Evolutionary conservation across 2,329 filamentous ascomycete species (phyloP).

Genomic region (Bisporella sp.): DNA sequence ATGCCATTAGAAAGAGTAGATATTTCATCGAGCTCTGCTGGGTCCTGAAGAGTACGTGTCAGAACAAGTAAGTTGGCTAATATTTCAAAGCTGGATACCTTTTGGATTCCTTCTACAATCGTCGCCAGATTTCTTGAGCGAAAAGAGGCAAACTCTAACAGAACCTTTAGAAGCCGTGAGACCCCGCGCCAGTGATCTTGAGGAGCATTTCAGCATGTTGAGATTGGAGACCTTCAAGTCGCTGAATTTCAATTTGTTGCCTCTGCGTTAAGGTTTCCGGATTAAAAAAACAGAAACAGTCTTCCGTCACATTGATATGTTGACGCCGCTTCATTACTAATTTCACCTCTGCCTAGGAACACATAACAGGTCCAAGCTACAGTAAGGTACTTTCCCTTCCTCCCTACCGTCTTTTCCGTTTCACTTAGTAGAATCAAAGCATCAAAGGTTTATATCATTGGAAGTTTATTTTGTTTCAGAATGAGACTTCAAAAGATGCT

Average conservation of each 20-base stretch:
- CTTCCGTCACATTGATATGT: no score
- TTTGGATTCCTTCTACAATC: constrained; percentile 26
- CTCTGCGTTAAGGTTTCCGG: background rate
- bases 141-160: constrained; percentile 15
- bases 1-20: constrained; percentile 88
- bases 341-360: no score
- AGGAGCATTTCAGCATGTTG: constrained; percentile 26
- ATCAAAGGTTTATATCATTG: no score
- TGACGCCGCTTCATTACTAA: no score
- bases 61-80: constrained; percentile 3
- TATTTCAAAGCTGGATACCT: constrained; percentile 14
- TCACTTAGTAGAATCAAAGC: no score
- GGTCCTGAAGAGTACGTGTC: constrained; percentile 49
- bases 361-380: no score
- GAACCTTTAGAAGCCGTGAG: constrained; percentile 11
- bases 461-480: no score
- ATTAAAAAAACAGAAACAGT: background rate
- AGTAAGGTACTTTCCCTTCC: no score
- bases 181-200: constrained; percentile 17
- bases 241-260: background rate
- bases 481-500: no score
- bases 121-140: constrained; percentile 25
- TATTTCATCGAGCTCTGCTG: constrained; percentile 78
- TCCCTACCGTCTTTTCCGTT: no score
- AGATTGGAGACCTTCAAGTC: background rate